A percentile compares a stretch with the other conserved stretches of the same genome.
phyloP scores from a whole-genome alignment of 2,329 filamentous ascomycete genomes.

The Akanthomyces uredinophilus region DNA sequence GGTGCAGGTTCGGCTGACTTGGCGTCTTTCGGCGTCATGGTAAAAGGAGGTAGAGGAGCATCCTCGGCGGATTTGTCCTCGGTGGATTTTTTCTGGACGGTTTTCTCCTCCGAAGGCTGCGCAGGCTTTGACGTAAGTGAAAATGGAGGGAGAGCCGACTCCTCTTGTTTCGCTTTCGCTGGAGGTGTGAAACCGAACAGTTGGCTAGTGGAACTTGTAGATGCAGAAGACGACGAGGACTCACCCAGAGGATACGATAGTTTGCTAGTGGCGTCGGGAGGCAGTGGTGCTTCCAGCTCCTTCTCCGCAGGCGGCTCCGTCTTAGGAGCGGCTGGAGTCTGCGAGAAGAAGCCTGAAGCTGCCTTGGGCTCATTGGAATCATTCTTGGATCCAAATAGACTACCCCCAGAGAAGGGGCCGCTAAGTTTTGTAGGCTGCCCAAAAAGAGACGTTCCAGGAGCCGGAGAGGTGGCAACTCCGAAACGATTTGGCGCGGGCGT shows the following conservation, averaged over 20 bases:
- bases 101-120: slow-evolving; percentile 21
- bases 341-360: slow-evolving; percentile 20
- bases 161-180: slow-evolving; percentile 19
- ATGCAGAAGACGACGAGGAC: slow-evolving; percentile 41
- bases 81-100: slow-evolving; percentile 17
- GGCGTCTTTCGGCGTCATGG: slow-evolving; percentile 21
- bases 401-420: slow-evolving; percentile 16
- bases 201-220: slow-evolving; percentile 26
- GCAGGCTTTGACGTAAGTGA: background rate
- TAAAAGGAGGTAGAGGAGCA: slow-evolving; percentile 16
- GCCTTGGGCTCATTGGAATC: slow-evolving; percentile 23
- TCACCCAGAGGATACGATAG: slow-evolving; percentile 39
- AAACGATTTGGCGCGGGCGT: slow-evolving; percentile 48
- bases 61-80: slow-evolving; percentile 20
- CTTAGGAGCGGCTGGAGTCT: slow-evolving; percentile 26
- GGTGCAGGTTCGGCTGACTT: slow-evolving; percentile 18
- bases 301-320: slow-evolving; percentile 32
- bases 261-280: slow-evolving; percentile 48
- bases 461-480: slow-evolving; percentile 32
- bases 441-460: slow-evolving; percentile 29
- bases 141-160: slow-evolving; percentile 17
- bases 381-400: slow-evolving; percentile 26
- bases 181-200: slow-evolving; percentile 25
- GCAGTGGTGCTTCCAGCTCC: slow-evolving; percentile 32
- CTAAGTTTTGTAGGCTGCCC: slow-evolving; percentile 29